Evolutionary conservation across 208 protist species (phyloP).

Genomic region (Trypanosoma caninum): DNA sequence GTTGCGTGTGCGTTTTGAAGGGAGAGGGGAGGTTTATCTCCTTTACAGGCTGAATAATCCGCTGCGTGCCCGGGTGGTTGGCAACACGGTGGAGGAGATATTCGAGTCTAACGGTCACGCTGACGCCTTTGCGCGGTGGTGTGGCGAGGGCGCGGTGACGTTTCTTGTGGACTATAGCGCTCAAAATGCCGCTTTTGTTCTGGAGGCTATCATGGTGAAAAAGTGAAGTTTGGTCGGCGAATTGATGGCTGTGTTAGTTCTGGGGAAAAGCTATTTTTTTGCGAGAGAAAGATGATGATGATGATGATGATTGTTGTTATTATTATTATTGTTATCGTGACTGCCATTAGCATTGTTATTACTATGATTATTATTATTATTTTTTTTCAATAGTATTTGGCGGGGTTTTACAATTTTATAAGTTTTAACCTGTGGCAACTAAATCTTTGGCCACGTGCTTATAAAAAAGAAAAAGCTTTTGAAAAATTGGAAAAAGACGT

Average conservation of each 20-base stretch:
- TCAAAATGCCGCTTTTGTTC: constrained; percentile 5
- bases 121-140: constrained; percentile 15
- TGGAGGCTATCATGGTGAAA: constrained; percentile 16
- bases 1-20: constrained; percentile 12
- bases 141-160: background rate
- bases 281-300: background rate
- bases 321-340: no score
- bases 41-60: constrained; percentile 27
- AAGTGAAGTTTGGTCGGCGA: no score
- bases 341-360: no score
- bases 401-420: no score
- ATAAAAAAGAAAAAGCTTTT: no score
- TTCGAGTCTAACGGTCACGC: constrained; percentile 14
- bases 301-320: background rate
- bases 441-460: no score
- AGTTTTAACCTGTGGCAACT: no score
- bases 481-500: no score
- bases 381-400: no score
- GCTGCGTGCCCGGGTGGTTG: constrained; percentile 13
- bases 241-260: no score
- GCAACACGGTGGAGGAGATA: constrained; percentile 29
- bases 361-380: no score
- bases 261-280: no score
- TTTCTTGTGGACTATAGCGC: constrained; percentile 25
- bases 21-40: constrained; percentile 24